Conservation (phyloP, 495 filamentous ascomycete genomes). For the Xylaria curta region DNA sequence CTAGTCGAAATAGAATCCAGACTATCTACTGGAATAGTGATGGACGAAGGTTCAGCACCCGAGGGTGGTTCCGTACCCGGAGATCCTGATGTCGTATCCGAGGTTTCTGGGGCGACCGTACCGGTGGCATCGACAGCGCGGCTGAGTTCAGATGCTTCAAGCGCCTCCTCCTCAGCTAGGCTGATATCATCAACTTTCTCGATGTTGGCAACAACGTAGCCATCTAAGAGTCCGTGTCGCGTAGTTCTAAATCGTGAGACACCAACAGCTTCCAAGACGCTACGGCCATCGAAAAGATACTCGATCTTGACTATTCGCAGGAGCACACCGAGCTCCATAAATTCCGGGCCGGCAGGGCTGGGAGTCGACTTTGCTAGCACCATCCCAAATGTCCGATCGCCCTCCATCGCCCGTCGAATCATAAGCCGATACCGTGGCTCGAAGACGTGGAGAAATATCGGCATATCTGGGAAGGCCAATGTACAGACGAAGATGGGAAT, state of each 20-base stretch:
- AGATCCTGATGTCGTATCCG: neutral
- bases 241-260: constrained; percentile 75
- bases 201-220: constrained; percentile 75
- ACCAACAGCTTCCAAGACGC: constrained; percentile 77
- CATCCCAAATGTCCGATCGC: constrained; percentile 82
- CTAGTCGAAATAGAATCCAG: constrained; percentile 71
- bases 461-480: constrained; percentile 79
- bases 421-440: constrained; percentile 89
- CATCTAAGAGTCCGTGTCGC: constrained; percentile 69
- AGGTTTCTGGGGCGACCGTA: constrained; percentile 25
- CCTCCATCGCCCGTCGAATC: constrained; percentile 79
- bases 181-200: constrained; percentile 80
- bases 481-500: constrained; percentile 83
- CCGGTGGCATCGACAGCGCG: constrained; percentile 31
- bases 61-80: neutral
- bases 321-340: constrained; percentile 79
- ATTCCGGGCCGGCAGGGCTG: constrained; percentile 47
- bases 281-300: constrained; percentile 78
- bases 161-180: constrained; percentile 77
- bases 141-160: constrained; percentile 68
- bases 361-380: constrained; percentile 52
- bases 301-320: constrained; percentile 75
- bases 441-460: constrained; percentile 87
- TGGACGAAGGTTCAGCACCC: constrained; percentile 20
- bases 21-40: constrained; percentile 39